phyloP scores from a whole-genome alignment of 2,329 filamentous ascomycete genomes.

The Colletotrichum sp. region DNA sequence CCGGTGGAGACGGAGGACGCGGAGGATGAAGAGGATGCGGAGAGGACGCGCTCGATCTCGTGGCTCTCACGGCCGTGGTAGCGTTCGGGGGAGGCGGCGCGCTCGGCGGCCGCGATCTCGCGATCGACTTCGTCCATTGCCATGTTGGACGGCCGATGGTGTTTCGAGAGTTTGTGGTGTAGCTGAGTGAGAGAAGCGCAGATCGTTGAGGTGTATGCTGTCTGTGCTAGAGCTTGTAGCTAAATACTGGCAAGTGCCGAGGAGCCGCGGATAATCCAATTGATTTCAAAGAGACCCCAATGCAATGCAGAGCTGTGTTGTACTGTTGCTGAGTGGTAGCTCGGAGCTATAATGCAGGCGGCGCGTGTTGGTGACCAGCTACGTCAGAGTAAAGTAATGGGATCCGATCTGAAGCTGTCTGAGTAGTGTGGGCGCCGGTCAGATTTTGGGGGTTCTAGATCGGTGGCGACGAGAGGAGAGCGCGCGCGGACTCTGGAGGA shows the following conservation, averaged over 20 bases:
- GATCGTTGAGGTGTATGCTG: background rate
- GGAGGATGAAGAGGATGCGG: constrained; percentile 55
- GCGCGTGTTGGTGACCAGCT: background rate
- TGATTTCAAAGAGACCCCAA: background rate
- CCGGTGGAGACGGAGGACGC: constrained; percentile 45
- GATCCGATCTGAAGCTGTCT: background rate
- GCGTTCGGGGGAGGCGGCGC: constrained; percentile 52
- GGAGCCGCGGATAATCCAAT: background rate
- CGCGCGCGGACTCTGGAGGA: background rate
- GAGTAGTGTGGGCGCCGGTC: background rate
- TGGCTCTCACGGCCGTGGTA: constrained; percentile 48
- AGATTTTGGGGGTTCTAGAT: constrained; percentile 4
- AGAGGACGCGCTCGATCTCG: constrained; percentile 66
- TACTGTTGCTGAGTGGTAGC: background rate
- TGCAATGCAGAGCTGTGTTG: constrained; percentile 2
- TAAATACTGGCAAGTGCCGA: background rate
- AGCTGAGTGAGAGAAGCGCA: background rate
- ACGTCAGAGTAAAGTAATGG: constrained; percentile 13
- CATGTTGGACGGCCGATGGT: constrained; percentile 30
- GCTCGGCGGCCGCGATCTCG: constrained; percentile 59
- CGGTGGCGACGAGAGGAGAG: background rate
- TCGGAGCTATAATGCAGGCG: background rate
- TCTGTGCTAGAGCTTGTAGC: background rate
- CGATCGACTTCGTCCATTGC: constrained; percentile 59
- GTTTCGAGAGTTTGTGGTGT: background rate